Percentiles rank a stretch among this genome's conserved stretches.
Evolutionary conservation across 345 rosid genomes (phyloP).

Genomic region (Moricandia arvensis): DNA sequence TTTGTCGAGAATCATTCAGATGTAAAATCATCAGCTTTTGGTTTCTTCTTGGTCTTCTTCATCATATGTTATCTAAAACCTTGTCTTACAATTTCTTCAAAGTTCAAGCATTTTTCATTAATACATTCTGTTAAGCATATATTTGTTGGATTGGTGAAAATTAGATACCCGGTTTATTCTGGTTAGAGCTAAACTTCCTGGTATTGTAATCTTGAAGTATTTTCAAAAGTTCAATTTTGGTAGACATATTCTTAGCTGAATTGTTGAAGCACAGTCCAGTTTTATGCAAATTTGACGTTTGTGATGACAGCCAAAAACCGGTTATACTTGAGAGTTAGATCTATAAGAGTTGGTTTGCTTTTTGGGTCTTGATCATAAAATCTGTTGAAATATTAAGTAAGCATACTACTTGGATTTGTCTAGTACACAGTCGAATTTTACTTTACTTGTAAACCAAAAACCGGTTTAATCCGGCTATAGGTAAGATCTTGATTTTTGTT

Average conservation of each 20-base stretch:
- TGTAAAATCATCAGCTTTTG: slow-evolving; percentile 20
- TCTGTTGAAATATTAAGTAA: neutral
- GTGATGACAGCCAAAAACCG: too few relatives aligned
- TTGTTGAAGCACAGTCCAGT: neutral
- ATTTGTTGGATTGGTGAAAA: neutral
- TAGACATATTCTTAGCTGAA: neutral
- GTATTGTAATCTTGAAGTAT: neutral
- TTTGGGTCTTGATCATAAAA: too few relatives aligned
- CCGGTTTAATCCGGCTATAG: neutral
- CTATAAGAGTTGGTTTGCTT: too few relatives aligned
- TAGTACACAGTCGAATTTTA: neutral
- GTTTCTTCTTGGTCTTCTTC: slow-evolving; percentile 15
- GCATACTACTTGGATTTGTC: neutral
- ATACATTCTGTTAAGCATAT: neutral
- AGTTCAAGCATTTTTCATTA: neutral
- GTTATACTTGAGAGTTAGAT: too few relatives aligned
- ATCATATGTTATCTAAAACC: slow-evolving; percentile 6
- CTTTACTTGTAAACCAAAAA: neutral
- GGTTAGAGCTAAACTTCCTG: neutral
- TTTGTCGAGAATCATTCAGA: slow-evolving; percentile 33
- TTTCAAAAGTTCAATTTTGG: neutral
- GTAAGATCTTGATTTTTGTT: neutral
- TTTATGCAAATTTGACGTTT: too few relatives aligned
- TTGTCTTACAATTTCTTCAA: slow-evolving; percentile 6
- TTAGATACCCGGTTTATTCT: neutral